Evolutionary conservation across 139 green algal genomes (phyloP).

Genomic region (Chlorella sp.): DNA sequence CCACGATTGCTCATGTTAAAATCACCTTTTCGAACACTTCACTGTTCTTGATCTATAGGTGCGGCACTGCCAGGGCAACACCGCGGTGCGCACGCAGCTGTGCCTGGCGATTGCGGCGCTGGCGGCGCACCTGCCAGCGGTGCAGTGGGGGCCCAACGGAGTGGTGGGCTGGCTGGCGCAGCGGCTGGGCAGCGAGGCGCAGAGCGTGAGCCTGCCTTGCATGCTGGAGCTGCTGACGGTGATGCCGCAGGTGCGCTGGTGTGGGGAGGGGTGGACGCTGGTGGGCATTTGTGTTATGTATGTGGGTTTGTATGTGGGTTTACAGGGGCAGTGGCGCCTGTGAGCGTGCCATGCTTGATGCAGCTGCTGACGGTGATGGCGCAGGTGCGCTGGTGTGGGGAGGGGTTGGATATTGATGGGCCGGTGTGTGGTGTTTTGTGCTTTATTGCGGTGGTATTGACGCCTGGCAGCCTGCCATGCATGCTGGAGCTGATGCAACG

Average conservation of each 20-base stretch:
- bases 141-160: conserved; percentile 65
- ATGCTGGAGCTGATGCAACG: conserved; percentile 5
- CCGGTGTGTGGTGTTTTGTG: background rate
- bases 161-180: conserved; percentile 52
- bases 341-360: background rate
- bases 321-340: background rate
- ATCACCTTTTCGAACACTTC: too few species aligned
- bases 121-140: conserved; percentile 74
- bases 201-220: conserved; percentile 63
- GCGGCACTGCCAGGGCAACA: conserved; percentile 41
- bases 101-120: conserved; percentile 87
- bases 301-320: background rate
- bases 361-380: conserved; percentile 37
- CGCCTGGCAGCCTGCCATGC: too few species aligned
- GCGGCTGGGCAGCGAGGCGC: conserved; percentile 43
- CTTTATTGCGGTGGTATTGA: too few species aligned
- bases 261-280: background rate
- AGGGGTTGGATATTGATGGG: background rate
- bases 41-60: too few species aligned
- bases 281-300: too few species aligned
- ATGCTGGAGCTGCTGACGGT: conserved; percentile 92
- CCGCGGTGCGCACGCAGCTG: conserved; percentile 86
- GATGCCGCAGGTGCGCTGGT: conserved; percentile 78
- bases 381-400: conserved; percentile 64
- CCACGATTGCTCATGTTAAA: too few species aligned